Evolutionary conservation across 371 early-diverging fungal genomes (phyloP).

Genomic region (Syncephalastrum monosporum): DNA sequence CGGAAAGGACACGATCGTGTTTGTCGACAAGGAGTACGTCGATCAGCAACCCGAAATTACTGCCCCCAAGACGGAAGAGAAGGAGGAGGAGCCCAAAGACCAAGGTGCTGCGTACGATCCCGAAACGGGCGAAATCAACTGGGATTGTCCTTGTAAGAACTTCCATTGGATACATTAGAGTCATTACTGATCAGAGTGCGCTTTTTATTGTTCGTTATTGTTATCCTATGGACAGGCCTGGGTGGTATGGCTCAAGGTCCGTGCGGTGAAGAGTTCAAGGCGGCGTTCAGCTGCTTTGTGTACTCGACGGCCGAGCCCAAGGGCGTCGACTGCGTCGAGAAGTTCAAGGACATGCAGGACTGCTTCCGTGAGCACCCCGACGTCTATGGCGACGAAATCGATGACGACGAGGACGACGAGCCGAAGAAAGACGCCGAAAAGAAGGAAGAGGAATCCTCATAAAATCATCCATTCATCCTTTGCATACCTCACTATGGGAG

Average conservation of each 20-base stretch:
- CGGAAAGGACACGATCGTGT: constrained; percentile 56
- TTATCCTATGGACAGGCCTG: constrained; percentile 41
- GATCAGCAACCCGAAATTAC: constrained; percentile 22
- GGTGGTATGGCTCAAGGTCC: constrained; percentile 96
- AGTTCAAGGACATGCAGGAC: constrained; percentile 84
- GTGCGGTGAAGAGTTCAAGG: constrained; percentile 95
- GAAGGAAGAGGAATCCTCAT: constrained; percentile 14
- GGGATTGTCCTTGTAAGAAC: constrained; percentile 95
- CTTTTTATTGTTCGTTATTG: neutral
- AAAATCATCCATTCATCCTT: neutral
- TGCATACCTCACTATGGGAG: no score
- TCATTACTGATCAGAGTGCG: neutral
- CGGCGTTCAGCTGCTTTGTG: constrained; percentile 96
- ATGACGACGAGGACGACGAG: constrained; percentile 58
- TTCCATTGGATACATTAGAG: neutral
- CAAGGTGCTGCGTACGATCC: constrained; percentile 60
- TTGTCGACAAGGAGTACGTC: constrained; percentile 47
- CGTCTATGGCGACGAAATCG: constrained; percentile 68
- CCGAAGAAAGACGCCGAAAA: constrained; percentile 23
- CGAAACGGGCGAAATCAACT: constrained; percentile 96
- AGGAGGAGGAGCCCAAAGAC: constrained; percentile 18
- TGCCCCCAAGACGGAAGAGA: constrained; percentile 17
- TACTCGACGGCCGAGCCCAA: constrained; percentile 86
- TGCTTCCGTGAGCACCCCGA: constrained; percentile 84
- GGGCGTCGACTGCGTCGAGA: constrained; percentile 84